Conservation (phyloP, 2,329 filamentous ascomycete genomes). For the Fonsecaea pugnacius region DNA sequence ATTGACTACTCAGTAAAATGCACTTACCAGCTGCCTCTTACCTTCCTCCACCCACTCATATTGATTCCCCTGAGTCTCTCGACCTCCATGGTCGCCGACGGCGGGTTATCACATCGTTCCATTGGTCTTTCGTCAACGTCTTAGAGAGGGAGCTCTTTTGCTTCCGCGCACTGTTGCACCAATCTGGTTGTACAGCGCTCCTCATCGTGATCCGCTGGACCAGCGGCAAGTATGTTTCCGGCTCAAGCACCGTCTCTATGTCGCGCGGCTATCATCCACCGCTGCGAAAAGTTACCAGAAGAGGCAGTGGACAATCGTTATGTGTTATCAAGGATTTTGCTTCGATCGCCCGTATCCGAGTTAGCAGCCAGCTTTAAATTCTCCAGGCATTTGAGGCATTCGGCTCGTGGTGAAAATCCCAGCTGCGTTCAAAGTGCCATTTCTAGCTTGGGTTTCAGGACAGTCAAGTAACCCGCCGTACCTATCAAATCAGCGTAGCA, state of each 20-base stretch:
- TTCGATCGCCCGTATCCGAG: not conserved
- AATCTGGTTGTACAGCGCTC: not conserved
- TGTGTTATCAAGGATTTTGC: not conserved
- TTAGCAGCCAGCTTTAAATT: not conserved
- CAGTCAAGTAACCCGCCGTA: too few relatives aligned
- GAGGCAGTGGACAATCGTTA: not conserved
- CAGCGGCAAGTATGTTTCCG: not conserved
- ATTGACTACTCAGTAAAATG: not conserved
- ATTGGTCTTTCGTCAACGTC: not conserved
- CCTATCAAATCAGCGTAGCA: too few relatives aligned
- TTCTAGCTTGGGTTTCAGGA: not conserved
- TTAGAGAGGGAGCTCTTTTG: not conserved
- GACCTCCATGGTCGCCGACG: not conserved
- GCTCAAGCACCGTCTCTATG: not conserved
- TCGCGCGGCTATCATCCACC: not conserved
- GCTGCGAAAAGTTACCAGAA: not conserved
- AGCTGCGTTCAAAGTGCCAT: not conserved
- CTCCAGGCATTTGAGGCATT: not conserved
- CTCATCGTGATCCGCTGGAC: not conserved
- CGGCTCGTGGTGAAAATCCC: not conserved
- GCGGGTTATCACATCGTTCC: not conserved
- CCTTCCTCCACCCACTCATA: not conserved
- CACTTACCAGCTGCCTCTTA: not conserved
- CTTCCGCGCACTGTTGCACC: not conserved
- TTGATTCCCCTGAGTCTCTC: not conserved